Percentiles rank a stretch among this genome's conserved stretches.
phyloP scores from a whole-genome alignment of 2,329 filamentous ascomycete species.

The Tolypocladium tundrense region DNA sequence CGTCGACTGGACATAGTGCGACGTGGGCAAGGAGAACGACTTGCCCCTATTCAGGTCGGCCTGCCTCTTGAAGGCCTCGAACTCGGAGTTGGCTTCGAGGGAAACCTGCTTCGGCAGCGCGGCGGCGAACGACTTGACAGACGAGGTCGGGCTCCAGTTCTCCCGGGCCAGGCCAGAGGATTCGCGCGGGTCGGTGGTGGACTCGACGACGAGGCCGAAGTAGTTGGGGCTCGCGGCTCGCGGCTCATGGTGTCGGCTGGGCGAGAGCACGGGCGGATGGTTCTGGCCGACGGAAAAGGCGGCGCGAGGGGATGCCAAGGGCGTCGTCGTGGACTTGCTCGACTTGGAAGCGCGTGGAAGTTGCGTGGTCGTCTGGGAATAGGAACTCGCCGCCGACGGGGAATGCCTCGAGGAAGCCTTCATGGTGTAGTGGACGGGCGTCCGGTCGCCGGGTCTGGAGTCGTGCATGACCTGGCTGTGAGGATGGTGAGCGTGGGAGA shows the following conservation, averaged over 20 bases:
- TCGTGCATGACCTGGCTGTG: slow-evolving; percentile 17
- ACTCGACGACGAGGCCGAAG: slow-evolving; percentile 65
- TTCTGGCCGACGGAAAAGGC: slow-evolving; percentile 45
- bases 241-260: slow-evolving; percentile 23
- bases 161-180: slow-evolving; percentile 53
- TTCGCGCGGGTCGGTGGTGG: slow-evolving; percentile 49
- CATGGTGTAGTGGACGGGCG: slow-evolving; percentile 33
- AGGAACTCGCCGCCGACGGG: slow-evolving; percentile 19
- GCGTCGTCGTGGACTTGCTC: slow-evolving; percentile 39
- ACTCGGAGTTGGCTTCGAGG: slow-evolving; percentile 69
- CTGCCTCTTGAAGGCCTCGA: slow-evolving; percentile 66
- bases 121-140: slow-evolving; percentile 59
- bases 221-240: slow-evolving; percentile 69
- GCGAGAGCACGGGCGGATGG: slow-evolving; percentile 40
- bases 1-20: slow-evolving; percentile 31
- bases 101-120: slow-evolving; percentile 60
- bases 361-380: slow-evolving; percentile 28
- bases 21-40: slow-evolving; percentile 32
- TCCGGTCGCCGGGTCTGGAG: slow-evolving; percentile 23
- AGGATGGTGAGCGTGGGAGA: not conserved
- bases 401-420: slow-evolving; percentile 31
- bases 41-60: slow-evolving; percentile 51
- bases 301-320: slow-evolving; percentile 39
- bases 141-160: slow-evolving; percentile 66
- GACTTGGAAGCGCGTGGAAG: slow-evolving; percentile 27